Conservation (phyloP, 2,329 filamentous ascomycete genomes). For the Xenosphaeropsis pyriputrescens region DNA sequence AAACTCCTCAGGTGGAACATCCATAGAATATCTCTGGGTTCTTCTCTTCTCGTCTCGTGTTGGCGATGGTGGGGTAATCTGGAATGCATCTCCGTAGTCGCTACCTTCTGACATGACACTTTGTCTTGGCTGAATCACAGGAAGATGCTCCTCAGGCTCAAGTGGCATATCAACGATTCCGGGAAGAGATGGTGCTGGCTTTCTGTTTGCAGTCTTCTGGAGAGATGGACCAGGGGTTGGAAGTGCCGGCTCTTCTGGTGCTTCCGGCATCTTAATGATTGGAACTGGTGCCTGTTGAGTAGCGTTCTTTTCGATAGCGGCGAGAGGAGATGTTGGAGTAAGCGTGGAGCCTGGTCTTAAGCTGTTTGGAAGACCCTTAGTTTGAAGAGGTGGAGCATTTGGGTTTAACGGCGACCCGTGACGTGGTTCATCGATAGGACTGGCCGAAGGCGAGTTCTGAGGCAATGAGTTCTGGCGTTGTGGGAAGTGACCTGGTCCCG, state of each 20-base stretch:
- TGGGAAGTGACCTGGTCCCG: conserved; percentile 13
- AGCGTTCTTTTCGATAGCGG: neutral
- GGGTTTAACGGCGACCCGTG: conserved; percentile 14
- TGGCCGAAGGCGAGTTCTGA: conserved; percentile 20
- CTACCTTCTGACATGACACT: too few relatives aligned
- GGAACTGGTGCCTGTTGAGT: neutral
- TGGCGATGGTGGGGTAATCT: conserved; percentile 24
- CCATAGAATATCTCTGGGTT: conserved; percentile 19
- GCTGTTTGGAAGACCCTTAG: conserved; percentile 8
- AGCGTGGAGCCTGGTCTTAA: conserved; percentile 5
- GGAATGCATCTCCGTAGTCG: conserved; percentile 38
- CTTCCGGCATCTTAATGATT: neutral
- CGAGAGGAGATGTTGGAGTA: conserved; percentile 1
- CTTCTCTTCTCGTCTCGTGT: conserved; percentile 6
- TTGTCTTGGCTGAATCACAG: neutral
- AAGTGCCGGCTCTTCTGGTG: conserved; percentile 1
- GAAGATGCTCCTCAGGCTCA: neutral
- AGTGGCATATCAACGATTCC: neutral
- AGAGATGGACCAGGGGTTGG: conserved; percentile 1
- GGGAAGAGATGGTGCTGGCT: neutral
- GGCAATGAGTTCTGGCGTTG: conserved; percentile 30
- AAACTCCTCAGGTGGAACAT: conserved; percentile 19
- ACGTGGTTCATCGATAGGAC: conserved; percentile 16
- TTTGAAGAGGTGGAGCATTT: conserved; percentile 18
- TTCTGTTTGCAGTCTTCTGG: neutral